Base-by-base conservation (phyloP, 1,139 yeast species). In the Meyerozyma guilliermondii region DNA sequence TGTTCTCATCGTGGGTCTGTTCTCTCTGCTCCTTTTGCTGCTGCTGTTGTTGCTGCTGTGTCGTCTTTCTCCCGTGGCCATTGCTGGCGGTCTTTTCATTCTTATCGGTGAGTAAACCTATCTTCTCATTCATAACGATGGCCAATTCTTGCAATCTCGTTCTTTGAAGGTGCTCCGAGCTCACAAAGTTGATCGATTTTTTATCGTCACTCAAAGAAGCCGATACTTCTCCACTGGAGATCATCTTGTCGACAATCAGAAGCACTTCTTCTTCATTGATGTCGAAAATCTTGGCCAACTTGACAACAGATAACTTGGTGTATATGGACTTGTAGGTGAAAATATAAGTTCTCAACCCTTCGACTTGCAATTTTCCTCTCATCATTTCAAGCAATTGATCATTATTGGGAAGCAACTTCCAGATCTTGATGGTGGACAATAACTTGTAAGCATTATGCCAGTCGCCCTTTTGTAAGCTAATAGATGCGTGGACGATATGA, bases 401-500 rank as follows among this genome's bases (percentile, higher is more conserved):
- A 47, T 80, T 73, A 53, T 87, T 81, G 46, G 89, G 81, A 65
- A 91, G 77, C 63, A 91, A 77, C 50, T 79, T 78, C 98, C 98
- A 92, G 55, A 89, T 84, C 68, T 89, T 87, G 61, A 94, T 85
- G 27, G 85, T 72, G 38, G 77, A 72, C 58, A 94, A 76, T 57
- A 87, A 76, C 40, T 80, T 79, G 54, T 82, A 78, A 36, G 96
- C 84, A 56, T 78, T 74, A 47, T 76, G 68, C 98, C 98, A 92
- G 61, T 92, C 88, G 53, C 98, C 97, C 55, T 78, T 80, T 62
- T 87, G 87, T 65, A 94, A 80, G 38, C 89, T 83, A 66, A 83
- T 83, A 38, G 98, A 94, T 41, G 98, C 96, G 63, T 87, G 91
- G 75, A 92, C 83, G 56, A 92, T 84, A 66, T 81, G 89, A 65